Conservation (phyloP, 2,329 filamentous ascomycete species). For the Arthrobotrys entomopaga region DNA sequence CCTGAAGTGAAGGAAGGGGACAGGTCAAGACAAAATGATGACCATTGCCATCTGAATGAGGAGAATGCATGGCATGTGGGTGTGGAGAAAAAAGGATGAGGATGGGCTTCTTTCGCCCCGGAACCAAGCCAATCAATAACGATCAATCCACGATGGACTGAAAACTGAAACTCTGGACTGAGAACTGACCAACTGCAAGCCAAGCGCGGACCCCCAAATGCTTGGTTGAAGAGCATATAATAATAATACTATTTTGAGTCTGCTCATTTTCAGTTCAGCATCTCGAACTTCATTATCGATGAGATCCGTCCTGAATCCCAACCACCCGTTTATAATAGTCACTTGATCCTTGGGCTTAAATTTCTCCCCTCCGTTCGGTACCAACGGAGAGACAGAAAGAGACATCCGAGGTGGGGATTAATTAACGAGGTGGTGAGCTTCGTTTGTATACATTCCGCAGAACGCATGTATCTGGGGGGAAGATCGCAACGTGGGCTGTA, state of each 20-base stretch:
- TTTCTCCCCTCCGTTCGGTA: not conserved
- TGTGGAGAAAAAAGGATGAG: slow-evolving; percentile 30
- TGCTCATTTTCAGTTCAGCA: slow-evolving; percentile 17
- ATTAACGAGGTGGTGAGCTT: slow-evolving; percentile 18
- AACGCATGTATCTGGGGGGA: not conserved
- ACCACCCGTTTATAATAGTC: not conserved
- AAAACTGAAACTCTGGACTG: slow-evolving; percentile 7
- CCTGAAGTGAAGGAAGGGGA: not conserved
- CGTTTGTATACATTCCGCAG: slow-evolving; percentile 17
- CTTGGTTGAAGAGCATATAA: slow-evolving; percentile 10
- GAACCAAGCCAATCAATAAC: not conserved
- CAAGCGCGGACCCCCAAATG: slow-evolving; percentile 25
- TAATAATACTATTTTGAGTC: not conserved
- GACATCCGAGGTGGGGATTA: slow-evolving; percentile 12
- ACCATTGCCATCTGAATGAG: not conserved
- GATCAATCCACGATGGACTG: too few relatives aligned
- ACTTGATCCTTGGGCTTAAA: not conserved
- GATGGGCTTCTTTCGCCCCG: not conserved
- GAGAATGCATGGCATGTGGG: slow-evolving; percentile 12
- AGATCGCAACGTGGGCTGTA: slow-evolving; percentile 44
- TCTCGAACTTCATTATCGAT: not conserved
- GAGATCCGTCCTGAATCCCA: not conserved
- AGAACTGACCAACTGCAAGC: slow-evolving; percentile 25
- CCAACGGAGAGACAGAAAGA: slow-evolving; percentile 1
- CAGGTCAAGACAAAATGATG: not conserved